Conservation (phyloP, 177 flowering plant genomes). For the Vitis hybrid region DNA sequence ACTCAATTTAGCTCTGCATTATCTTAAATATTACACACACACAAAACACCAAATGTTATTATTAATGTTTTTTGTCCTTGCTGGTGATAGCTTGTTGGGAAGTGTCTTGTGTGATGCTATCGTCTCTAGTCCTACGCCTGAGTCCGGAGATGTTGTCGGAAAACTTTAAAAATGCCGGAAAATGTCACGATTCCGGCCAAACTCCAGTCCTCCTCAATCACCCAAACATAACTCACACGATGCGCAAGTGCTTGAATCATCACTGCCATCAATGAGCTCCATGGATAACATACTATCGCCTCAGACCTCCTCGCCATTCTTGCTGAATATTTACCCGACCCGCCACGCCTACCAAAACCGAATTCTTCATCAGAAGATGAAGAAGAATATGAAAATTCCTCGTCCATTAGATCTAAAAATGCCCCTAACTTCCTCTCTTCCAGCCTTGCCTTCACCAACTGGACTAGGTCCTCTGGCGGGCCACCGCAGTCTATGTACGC, state of each 20-base stretch:
- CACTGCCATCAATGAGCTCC: slow-evolving; percentile 62
- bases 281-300: slow-evolving; percentile 42
- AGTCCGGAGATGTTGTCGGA: slow-evolving; percentile 26
- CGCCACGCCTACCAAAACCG: slow-evolving; percentile 17
- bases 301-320: slow-evolving; percentile 38
- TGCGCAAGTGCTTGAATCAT: slow-evolving; percentile 63
- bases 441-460: slow-evolving; percentile 37
- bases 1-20: too few relatives aligned
- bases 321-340: slow-evolving; percentile 20
- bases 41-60: too few relatives aligned
- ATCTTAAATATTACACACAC: too few relatives aligned
- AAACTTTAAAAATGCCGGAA: slow-evolving; percentile 41
- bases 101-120: not conserved
- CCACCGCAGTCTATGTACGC: slow-evolving; percentile 50
- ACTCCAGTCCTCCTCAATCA: slow-evolving; percentile 47
- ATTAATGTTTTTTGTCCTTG: too few relatives aligned
- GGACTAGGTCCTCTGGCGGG: slow-evolving; percentile 47
- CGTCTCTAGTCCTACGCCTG: not conserved
- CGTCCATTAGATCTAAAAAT: slow-evolving; percentile 41
- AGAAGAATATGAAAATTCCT: slow-evolving; percentile 24
- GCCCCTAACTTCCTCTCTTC: slow-evolving; percentile 30
- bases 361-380: slow-evolving; percentile 59
- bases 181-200: slow-evolving; percentile 52
- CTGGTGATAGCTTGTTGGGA: too few relatives aligned
- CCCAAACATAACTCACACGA: slow-evolving; percentile 58